Percentiles rank a stretch among this genome's conserved stretches.
These are phyloP conservation scores for Colletotrichum cuscutae DNA, from an alignment of 2,329 filamentous ascomycete species.

Conservation along the genomic window DNA sequence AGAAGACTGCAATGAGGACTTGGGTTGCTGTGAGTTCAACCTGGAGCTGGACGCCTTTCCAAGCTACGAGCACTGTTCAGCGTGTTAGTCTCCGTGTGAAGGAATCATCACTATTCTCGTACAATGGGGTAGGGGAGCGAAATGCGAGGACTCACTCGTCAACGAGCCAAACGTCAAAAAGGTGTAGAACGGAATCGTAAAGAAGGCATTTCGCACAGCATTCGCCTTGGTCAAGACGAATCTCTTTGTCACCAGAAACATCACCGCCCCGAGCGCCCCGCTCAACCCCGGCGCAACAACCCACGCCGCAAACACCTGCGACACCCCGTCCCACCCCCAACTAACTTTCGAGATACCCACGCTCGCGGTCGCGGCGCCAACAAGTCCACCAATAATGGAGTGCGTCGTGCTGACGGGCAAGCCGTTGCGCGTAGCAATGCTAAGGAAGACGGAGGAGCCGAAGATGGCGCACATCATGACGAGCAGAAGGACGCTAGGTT, in stretches of 20 bases:
- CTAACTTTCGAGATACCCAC: constrained; percentile 48
- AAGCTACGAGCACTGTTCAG: constrained; percentile 61
- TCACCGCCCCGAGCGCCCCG: constrained; percentile 42
- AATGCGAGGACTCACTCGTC: constrained; percentile 41
- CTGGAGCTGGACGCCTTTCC: constrained; percentile 47
- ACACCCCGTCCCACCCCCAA: constrained; percentile 50
- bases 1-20: constrained; percentile 51
- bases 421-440: constrained; percentile 60
- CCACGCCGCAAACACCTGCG: constrained; percentile 52
- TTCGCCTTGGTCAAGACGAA: constrained; percentile 42
- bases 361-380: constrained; percentile 48
- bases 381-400: constrained; percentile 56
- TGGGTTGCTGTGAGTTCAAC: constrained; percentile 38
- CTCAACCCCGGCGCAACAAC: constrained; percentile 47
- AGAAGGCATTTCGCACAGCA: constrained; percentile 45
- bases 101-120: background rate
- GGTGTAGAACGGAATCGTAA: constrained; percentile 49
- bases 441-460: constrained; percentile 62
- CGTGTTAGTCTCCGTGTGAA: constrained; percentile 14
- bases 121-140: background rate
- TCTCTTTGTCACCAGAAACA: constrained; percentile 49
- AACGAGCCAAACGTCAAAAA: constrained; percentile 49
- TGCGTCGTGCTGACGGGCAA: constrained; percentile 66
- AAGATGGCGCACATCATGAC: constrained; percentile 66
- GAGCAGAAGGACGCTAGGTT: constrained; percentile 60